These are phyloP conservation scores for Plectranthus barbatus DNA, from an alignment of 257 asterid species.

Conservation along the genomic window DNA sequence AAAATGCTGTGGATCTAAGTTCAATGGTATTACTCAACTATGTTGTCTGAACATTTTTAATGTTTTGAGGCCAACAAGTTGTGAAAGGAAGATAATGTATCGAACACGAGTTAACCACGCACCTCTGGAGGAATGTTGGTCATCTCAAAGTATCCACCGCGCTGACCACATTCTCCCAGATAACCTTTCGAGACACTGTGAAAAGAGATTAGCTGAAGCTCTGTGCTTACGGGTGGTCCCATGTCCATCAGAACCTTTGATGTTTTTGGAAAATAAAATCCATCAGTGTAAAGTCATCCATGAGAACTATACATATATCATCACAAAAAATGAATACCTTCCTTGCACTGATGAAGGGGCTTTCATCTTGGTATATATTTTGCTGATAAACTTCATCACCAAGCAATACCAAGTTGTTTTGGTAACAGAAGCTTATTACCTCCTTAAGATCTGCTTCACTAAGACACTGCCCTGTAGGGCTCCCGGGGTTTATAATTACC, in stretches of 20 bases:
- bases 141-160: slow-evolving; percentile 99
- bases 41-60: no score
- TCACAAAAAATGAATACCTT: no score
- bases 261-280: neutral
- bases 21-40: neutral
- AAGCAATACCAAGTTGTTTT: slow-evolving; percentile 72
- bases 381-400: slow-evolving; percentile 99
- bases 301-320: no score
- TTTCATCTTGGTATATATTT: slow-evolving; percentile 95
- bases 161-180: slow-evolving; percentile 98
- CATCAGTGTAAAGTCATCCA: neutral
- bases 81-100: no score
- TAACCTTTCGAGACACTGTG: slow-evolving; percentile 97
- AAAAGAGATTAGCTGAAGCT: slow-evolving; percentile 76
- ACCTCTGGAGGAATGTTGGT: slow-evolving; percentile 87
- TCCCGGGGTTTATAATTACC: slow-evolving; percentile 99
- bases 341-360: slow-evolving; percentile 81
- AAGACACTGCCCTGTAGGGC: slow-evolving; percentile 96
- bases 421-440: slow-evolving; percentile 62
- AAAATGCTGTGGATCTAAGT: neutral
- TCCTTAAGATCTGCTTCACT: slow-evolving; percentile 71
- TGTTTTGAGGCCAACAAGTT: no score
- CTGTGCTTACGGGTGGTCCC: slow-evolving; percentile 84
- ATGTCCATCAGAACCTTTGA: slow-evolving; percentile 78
- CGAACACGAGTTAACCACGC: no score